Conservation (phyloP, 139 green algal species). For the Spirogloea muscicola region DNA sequence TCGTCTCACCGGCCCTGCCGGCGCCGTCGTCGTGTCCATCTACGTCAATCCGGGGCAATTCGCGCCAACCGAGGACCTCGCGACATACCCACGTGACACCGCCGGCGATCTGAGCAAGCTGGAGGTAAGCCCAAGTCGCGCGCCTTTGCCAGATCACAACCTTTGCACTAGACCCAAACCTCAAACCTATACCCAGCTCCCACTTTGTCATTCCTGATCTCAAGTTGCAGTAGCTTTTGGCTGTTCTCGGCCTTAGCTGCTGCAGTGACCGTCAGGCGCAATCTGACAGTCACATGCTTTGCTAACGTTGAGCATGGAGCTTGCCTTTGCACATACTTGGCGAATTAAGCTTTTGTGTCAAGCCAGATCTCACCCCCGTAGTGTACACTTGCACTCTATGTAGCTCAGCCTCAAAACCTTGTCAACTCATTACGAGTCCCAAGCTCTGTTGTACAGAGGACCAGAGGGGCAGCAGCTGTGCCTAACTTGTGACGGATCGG, state of each 20-base stretch:
- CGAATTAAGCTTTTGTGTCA: too few relatives aligned
- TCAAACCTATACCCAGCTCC: background rate
- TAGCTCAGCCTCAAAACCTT: too few relatives aligned
- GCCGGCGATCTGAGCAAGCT: slow-evolving; percentile 72
- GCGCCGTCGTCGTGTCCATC: slow-evolving; percentile 87
- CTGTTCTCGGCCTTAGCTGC: too few relatives aligned
- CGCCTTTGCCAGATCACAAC: too few relatives aligned
- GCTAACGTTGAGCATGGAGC: background rate
- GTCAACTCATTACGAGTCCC: background rate
- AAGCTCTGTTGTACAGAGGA: background rate
- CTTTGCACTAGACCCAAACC: background rate
- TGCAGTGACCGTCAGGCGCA: too few relatives aligned
- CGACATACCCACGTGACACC: slow-evolving; percentile 76
- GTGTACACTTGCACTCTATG: too few relatives aligned
- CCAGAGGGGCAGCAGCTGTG: background rate
- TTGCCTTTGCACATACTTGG: too few relatives aligned
- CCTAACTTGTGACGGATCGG: background rate
- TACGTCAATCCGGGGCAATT: slow-evolving; percentile 99
- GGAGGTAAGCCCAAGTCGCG: slow-evolving; percentile 15
- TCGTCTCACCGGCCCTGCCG: slow-evolving; percentile 61
- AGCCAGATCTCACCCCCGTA: too few relatives aligned
- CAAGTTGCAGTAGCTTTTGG: background rate
- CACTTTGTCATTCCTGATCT: background rate
- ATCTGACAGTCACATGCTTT: background rate
- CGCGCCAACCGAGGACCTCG: slow-evolving; percentile 87